Conservation (phyloP, 2,329 filamentous ascomycete species). For the Pseudocercospora fuligena region DNA sequence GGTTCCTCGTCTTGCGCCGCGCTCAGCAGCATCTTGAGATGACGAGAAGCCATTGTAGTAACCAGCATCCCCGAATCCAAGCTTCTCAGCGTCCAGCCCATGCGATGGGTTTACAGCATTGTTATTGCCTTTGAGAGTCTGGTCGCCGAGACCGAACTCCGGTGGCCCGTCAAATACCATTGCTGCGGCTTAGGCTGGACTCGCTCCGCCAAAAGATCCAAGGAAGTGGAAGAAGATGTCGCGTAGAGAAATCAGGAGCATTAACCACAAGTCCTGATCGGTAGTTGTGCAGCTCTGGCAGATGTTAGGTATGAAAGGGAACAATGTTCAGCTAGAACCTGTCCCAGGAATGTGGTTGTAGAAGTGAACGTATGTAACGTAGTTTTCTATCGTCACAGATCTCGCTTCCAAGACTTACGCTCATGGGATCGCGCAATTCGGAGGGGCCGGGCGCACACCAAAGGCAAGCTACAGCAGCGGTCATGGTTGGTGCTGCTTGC, state of each 20-base stretch:
- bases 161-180: neutral
- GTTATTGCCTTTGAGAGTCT: slow-evolving; percentile 4
- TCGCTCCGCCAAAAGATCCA: slow-evolving; percentile 16
- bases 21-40: slow-evolving; percentile 38
- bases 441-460: neutral
- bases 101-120: slow-evolving; percentile 17
- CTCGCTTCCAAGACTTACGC: neutral
- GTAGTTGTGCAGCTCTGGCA: slow-evolving; percentile 1
- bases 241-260: slow-evolving; percentile 22
- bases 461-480: neutral
- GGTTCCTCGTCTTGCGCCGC: slow-evolving; percentile 30
- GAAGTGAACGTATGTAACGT: slow-evolving; percentile 5
- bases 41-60: slow-evolving; percentile 35
- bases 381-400: neutral
- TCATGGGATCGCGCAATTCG: neutral
- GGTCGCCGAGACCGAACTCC: slow-evolving; percentile 5
- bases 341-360: neutral
- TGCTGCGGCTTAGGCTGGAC: slow-evolving; percentile 18
- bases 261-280: slow-evolving; percentile 16
- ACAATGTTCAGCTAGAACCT: neutral
- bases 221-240: slow-evolving; percentile 26
- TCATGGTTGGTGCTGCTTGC: slow-evolving; percentile 5
- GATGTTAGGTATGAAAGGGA: neutral
- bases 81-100: slow-evolving; percentile 17
- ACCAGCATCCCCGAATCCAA: slow-evolving; percentile 30